Percentiles rank a stretch among this genome's conserved stretches.
phyloP scores from a whole-genome alignment of 805 yeast genomes.

The Naumovozyma castellii region DNA sequence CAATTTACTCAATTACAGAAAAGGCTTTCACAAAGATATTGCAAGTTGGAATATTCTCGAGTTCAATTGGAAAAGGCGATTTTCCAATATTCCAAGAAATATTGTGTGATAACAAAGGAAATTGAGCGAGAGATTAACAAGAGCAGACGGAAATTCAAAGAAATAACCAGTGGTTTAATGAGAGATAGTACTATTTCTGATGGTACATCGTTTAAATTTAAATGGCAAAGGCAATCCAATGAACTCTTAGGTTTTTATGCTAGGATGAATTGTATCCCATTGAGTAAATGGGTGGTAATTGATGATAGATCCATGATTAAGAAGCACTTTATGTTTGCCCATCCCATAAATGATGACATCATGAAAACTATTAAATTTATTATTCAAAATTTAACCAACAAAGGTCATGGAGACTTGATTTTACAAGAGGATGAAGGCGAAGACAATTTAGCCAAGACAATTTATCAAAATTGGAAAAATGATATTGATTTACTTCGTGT shows the following conservation, averaged over 20 bases:
- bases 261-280: slow-evolving; percentile 10
- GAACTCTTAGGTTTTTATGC: slow-evolving; percentile 5
- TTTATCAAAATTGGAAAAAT: slow-evolving; percentile 9
- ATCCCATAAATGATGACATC: slow-evolving; percentile 10
- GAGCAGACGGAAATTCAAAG: background rate
- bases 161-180: background rate
- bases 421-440: background rate
- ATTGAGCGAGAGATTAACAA: background rate
- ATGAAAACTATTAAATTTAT: slow-evolving; percentile 9
- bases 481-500: slow-evolving; percentile 8
- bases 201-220: background rate
- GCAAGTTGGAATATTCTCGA: slow-evolving; percentile 11
- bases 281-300: slow-evolving; percentile 4
- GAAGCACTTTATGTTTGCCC: slow-evolving; percentile 7
- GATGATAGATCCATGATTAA: background rate
- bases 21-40: slow-evolving; percentile 5
- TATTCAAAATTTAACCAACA: slow-evolving; percentile 2
- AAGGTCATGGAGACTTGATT: slow-evolving; percentile 2
- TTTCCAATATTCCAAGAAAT: slow-evolving; percentile 5
- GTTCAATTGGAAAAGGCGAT: slow-evolving; percentile 11
- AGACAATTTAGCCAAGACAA: background rate
- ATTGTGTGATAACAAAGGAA: background rate
- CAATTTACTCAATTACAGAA: slow-evolving; percentile 10
- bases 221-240: background rate
- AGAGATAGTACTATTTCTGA: background rate